Percentiles rank a stretch among this genome's conserved stretches.
Evolutionary conservation across 2,329 filamentous ascomycete genomes (phyloP).

Genomic region (Juglanconis sp.): DNA sequence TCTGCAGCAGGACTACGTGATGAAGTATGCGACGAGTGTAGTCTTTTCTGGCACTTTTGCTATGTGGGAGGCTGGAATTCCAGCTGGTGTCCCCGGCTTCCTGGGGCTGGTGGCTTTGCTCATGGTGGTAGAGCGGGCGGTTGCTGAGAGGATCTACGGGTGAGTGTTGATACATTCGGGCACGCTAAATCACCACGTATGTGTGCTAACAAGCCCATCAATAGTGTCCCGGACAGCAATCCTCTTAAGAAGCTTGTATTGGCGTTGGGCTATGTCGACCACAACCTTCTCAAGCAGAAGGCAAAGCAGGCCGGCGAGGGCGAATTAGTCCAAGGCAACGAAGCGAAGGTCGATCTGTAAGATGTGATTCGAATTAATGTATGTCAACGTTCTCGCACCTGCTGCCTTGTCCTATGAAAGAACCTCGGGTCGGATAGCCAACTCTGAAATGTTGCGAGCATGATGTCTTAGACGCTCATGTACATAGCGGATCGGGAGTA

Average conservation of each 20-base stretch:
- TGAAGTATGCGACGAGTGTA: background rate
- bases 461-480: too few species aligned
- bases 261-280: conserved; percentile 6
- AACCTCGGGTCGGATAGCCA: too few species aligned
- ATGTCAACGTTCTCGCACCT: too few species aligned
- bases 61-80: conserved; percentile 10
- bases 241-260: background rate
- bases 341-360: background rate
- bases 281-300: background rate
- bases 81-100: background rate
- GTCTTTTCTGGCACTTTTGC: background rate
- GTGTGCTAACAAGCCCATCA: background rate
- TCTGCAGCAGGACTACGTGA: background rate
- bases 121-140: background rate
- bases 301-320: background rate
- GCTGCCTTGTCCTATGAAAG: too few species aligned
- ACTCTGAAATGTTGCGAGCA: too few species aligned
- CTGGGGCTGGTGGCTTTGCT: background rate
- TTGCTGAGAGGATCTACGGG: background rate
- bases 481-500: too few species aligned
- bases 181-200: background rate
- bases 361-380: too few species aligned
- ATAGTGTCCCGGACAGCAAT: conserved; percentile 2
- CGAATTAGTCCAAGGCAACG: background rate
- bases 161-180: background rate